Base-by-base conservation (phyloP, 2,329 filamentous ascomycete genomes). In the Malbranchea zuffiana region DNA sequence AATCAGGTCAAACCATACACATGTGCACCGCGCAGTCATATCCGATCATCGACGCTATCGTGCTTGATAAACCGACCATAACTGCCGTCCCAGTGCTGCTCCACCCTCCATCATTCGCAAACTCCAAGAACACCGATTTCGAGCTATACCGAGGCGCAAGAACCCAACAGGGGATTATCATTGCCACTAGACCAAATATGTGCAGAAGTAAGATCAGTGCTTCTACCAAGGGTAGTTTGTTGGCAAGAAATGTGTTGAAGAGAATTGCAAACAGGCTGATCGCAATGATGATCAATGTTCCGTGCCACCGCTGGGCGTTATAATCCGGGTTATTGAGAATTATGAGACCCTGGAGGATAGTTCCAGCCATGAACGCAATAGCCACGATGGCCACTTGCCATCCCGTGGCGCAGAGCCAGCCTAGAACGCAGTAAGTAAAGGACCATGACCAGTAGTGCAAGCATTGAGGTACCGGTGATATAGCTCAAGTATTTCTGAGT, bases 381-480 rank as follows among this genome's bases (percentile, higher is more conserved):
- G 59, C 56, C 5, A 63, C 62, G 16, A 65, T 59, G 12, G 62
- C 59, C 34, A 57, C 59, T 40, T 68, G 63, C 65, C 64, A 68
- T 12, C 60, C 61, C 25, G 61, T 56, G 15, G 58, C 58, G 32
- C 54, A 57, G 19, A 65, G 56, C 63, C 63, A 66, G 10, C 59
- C 59, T 60, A 31, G 1, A 10, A 25, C 10, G 18, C 21, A 11
- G 5, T 3, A 18, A 3, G 12, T 25, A 12, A 17, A 6, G 6
- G 34, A 11, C 21, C 5, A 12, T n/a, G 21, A 11, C n/a, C 8
- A n/a, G 8, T 6, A 8, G 18, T 35, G 8, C 18, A 27, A 12
- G 11, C 8, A 34, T 30, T 30, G 10, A 15, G 11, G 15, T 51
- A 55, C 61, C 59, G 8, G 62, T 59, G 24, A 60, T 56, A 46